Percentiles rank a stretch among this genome's conserved stretches.
These are phyloP conservation scores for Gnaphalium uliginosum DNA, from an alignment of 129 eudicot species.

Conservation along the genomic window DNA sequence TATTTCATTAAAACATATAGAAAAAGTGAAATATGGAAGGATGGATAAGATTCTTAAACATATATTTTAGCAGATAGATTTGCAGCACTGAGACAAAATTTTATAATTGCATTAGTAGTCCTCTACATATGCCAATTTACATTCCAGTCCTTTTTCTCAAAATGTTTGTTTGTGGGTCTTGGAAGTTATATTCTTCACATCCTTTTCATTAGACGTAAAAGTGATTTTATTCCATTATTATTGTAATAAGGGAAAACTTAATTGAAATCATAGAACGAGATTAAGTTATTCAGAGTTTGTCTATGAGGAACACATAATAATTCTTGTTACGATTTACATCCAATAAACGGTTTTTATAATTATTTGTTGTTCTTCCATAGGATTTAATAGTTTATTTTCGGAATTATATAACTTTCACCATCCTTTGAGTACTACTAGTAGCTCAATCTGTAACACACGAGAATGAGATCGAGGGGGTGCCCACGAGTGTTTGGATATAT, in stretches of 20 bases:
- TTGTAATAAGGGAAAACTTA: too few species aligned
- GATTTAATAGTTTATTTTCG: too few species aligned
- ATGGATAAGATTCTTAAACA: conserved; percentile 43
- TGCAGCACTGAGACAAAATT: conserved; percentile 30
- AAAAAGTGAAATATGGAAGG: conserved; percentile 29
- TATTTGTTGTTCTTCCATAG: too few species aligned
- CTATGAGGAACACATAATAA: too few species aligned
- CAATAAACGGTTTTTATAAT: too few species aligned
- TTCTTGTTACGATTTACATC: too few species aligned
- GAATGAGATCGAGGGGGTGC: too few species aligned
- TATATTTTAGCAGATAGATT: conserved; percentile 42
- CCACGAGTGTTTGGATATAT: too few species aligned
- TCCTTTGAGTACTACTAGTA: too few species aligned
- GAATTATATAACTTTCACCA: too few species aligned
- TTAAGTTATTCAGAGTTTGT: neutral
- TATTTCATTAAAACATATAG: conserved; percentile 17
- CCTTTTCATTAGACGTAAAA: neutral
- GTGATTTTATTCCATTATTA: too few species aligned
- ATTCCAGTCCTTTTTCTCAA: conserved; percentile 1
- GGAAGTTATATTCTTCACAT: neutral
- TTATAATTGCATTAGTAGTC: conserved; percentile 19
- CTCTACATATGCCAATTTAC: neutral
- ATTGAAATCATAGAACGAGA: neutral
- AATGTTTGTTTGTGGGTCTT: neutral
- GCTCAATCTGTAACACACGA: too few species aligned